Conservation (phyloP, 23 red algal species). For the Cyanidium caldarium region DNA sequence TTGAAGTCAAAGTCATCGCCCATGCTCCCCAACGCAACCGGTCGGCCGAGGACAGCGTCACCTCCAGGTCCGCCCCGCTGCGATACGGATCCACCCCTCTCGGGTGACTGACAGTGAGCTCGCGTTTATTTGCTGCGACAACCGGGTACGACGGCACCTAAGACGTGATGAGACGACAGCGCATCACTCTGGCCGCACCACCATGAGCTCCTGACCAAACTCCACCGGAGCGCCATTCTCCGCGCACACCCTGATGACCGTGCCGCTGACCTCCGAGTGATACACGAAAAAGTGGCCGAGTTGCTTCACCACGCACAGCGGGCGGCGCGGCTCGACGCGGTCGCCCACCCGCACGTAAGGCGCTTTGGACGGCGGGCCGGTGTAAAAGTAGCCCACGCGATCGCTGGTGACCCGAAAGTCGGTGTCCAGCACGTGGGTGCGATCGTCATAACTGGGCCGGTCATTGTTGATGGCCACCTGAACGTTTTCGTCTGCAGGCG, state of each 20-base stretch:
- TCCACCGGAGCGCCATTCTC: constrained; percentile 82
- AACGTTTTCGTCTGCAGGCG: too few species aligned
- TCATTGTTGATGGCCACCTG: background rate
- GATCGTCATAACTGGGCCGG: constrained; percentile 5
- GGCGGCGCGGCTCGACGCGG: constrained; percentile 44
- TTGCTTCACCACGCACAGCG: constrained; percentile 87
- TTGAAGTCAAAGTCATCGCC: background rate
- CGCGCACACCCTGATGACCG: constrained; percentile 53
- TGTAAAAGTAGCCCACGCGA: constrained; percentile 65
- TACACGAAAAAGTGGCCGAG: constrained; percentile 78
- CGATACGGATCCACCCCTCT: too few species aligned
- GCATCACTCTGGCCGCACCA: constrained; percentile 68
- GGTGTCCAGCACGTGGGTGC: constrained; percentile 19
- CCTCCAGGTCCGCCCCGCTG: too few species aligned
- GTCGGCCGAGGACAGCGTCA: too few species aligned
- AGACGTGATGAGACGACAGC: too few species aligned
- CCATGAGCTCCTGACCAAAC: constrained; percentile 63
- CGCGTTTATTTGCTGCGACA: too few species aligned
- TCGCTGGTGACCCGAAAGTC: constrained; percentile 58
- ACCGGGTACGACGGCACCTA: too few species aligned
- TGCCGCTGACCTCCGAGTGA: constrained; percentile 60
- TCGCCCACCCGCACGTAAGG: constrained; percentile 67
- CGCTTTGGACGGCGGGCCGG: constrained; percentile 57
- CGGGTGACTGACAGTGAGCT: too few species aligned
- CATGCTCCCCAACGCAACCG: too few species aligned